A percentile compares a stretch with the other conserved stretches of the same genome.
Conservation (phyloP, 331 rosid genomes). For the Spiraea crenata region DNA sequence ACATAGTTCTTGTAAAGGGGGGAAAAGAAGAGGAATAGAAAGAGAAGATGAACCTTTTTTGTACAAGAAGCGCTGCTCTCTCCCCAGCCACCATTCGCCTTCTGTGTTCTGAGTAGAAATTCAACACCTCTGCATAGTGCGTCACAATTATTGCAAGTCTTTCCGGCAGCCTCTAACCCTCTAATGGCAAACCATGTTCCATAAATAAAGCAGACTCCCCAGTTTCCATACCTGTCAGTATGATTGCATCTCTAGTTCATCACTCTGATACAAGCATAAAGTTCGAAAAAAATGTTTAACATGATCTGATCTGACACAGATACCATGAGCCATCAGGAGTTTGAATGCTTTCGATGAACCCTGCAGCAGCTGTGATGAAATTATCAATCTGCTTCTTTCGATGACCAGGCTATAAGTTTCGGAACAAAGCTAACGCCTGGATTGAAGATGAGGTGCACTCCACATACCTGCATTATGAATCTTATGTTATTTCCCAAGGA, state of each 20-base stretch:
- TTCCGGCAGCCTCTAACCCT: constrained; percentile 61
- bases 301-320: not conserved
- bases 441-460: constrained; percentile 71
- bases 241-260: not conserved
- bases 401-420: constrained; percentile 47
- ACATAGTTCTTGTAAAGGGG: not conserved
- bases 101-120: constrained; percentile 54
- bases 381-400: constrained; percentile 48
- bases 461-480: constrained; percentile 35
- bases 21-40: too few relatives aligned
- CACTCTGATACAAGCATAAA: not conserved
- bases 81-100: constrained; percentile 74
- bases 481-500: not conserved
- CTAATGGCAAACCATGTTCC: constrained; percentile 74
- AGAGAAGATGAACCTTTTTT: constrained; percentile 33
- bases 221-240: constrained; percentile 38
- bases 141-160: constrained; percentile 42
- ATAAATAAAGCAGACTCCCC: constrained; percentile 76
- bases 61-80: constrained; percentile 72
- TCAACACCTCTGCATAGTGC: constrained; percentile 50
- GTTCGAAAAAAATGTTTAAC: not conserved
- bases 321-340: constrained; percentile 74
- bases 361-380: constrained; percentile 42
- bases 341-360: constrained; percentile 48
- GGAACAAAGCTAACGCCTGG: constrained; percentile 46